These are phyloP conservation scores for Juncus effusus DNA, from an alignment of 176 grass and related monocot genomes.

Conservation along the genomic window DNA sequence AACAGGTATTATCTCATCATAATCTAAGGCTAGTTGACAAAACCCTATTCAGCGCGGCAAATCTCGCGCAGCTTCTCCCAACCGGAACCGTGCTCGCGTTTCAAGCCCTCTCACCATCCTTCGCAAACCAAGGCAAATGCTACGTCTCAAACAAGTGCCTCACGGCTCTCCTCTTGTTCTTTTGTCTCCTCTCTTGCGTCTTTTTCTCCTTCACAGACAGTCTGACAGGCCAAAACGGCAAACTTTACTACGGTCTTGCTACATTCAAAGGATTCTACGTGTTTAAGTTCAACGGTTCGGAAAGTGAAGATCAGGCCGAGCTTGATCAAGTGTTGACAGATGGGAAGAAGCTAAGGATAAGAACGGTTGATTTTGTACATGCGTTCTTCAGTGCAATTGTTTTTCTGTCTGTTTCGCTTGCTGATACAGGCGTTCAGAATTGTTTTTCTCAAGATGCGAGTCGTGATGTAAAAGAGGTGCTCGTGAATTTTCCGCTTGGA, in stretches of 20 bases:
- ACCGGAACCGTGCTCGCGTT: slow-evolving; percentile 47
- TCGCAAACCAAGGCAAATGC: slow-evolving; percentile 36
- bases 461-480: slow-evolving; percentile 10
- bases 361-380: slow-evolving; percentile 25
- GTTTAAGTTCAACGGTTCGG: slow-evolving; percentile 33
- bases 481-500: slow-evolving; percentile 44
- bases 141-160: slow-evolving; percentile 28
- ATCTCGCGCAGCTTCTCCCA: slow-evolving; percentile 47
- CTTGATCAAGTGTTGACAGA: not conserved
- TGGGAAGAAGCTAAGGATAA: slow-evolving; percentile 13
- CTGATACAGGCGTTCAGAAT: slow-evolving; percentile 17
- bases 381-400: slow-evolving; percentile 19
- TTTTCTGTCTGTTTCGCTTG: slow-evolving; percentile 42
- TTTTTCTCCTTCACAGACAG: slow-evolving; percentile 50
- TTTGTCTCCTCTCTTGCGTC: slow-evolving; percentile 25
- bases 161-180: slow-evolving; percentile 19
- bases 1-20: not conserved
- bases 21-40: not conserved
- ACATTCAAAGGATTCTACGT: slow-evolving; percentile 36
- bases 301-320: not conserved
- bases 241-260: slow-evolving; percentile 54
- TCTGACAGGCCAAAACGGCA: slow-evolving; percentile 32
- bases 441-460: slow-evolving; percentile 33
- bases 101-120: slow-evolving; percentile 33
- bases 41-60: slow-evolving; percentile 26